A percentile compares a stretch with the other conserved stretches of the same genome.
These are phyloP conservation scores for Moniliophthora roreri DNA, from an alignment of 1,284 basidiomycete species.

Conservation along the genomic window DNA sequence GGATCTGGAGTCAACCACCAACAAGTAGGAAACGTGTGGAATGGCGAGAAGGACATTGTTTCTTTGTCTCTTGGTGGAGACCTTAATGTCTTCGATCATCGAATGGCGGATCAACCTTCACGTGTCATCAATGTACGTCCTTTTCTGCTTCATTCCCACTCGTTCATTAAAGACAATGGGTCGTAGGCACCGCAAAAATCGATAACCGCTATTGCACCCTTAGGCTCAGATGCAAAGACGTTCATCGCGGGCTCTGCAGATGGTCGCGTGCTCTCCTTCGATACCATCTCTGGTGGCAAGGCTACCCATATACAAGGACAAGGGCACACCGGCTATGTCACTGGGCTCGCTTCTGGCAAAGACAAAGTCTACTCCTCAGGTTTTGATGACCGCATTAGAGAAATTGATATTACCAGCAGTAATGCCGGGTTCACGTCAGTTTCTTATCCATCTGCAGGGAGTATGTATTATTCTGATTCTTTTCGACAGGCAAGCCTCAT, in stretches of 20 bases:
- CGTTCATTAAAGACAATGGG: conserved; percentile 3
- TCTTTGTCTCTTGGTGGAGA: conserved; percentile 86
- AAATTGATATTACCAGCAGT: conserved; percentile 54
- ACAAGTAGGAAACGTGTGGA: conserved; percentile 90
- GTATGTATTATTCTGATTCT: conserved; percentile 5
- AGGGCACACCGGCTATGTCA: conserved; percentile 73
- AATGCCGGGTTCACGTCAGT: conserved; percentile 59
- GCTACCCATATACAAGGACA: conserved; percentile 58
- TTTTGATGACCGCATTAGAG: conserved; percentile 79
- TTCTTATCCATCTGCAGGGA: conserved; percentile 4
- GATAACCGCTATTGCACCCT: conserved; percentile 61
- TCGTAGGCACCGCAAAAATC: conserved; percentile 77
- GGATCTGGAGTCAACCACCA: conserved; percentile 73
- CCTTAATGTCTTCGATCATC: conserved; percentile 83
- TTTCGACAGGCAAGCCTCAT: conserved; percentile 42
- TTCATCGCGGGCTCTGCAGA: conserved; percentile 86
- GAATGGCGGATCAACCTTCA: conserved; percentile 58
- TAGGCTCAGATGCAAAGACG: conserved; percentile 49
- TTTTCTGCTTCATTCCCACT: conserved; percentile 14
- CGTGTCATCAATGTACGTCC: conserved; percentile 65
- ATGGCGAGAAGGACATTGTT: conserved; percentile 70
- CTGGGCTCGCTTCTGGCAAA: conserved; percentile 54
- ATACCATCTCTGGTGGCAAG: conserved; percentile 40
- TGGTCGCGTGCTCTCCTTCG: conserved; percentile 77
- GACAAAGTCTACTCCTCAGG: conserved; percentile 70